These are phyloP conservation scores for Centella asiatica DNA, from an alignment of 129 eudicot species.

Conservation along the genomic window DNA sequence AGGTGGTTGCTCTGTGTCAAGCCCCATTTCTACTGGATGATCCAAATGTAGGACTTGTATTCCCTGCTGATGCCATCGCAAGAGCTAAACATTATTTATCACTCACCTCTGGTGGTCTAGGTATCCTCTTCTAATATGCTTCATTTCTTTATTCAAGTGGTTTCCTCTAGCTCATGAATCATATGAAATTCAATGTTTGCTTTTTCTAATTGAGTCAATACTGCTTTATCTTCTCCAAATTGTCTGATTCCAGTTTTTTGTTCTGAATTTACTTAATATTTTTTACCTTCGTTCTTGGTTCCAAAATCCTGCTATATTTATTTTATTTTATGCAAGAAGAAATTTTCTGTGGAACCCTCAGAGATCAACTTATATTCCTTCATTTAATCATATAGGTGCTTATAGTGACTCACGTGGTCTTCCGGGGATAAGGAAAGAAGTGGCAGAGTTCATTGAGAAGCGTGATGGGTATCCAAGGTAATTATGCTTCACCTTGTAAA, in stretches of 20 bases:
- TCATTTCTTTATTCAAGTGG: not conserved
- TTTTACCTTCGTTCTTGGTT: not conserved
- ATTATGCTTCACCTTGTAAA: not conserved
- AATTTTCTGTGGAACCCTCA: not conserved
- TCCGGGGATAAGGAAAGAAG: slow-evolving; percentile 96
- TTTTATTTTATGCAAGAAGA: not conserved
- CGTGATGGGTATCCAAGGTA: slow-evolving; percentile 99
- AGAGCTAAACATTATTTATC: slow-evolving; percentile 83
- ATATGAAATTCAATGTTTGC: no score
- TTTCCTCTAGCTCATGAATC: not conserved
- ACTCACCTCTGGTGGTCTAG: slow-evolving; percentile 92
- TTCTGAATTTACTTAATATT: no score
- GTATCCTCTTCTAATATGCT: slow-evolving; percentile 24
- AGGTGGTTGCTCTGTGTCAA: slow-evolving; percentile 99
- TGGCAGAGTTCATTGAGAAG: slow-evolving; percentile 83
- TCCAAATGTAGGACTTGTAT: slow-evolving; percentile 92
- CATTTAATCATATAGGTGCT: slow-evolving; percentile 57
- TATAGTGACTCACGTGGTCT: slow-evolving; percentile 98
- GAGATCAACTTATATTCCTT: not conserved
- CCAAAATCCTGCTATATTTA: not conserved
- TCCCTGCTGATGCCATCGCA: slow-evolving; percentile 97
- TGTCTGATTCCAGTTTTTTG: no score
- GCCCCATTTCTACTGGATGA: slow-evolving; percentile 99
- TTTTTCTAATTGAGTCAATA: not conserved
- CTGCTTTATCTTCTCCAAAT: not conserved